phyloP scores from a whole-genome alignment of 208 protist species.

The Wallacemonas sp. region DNA sequence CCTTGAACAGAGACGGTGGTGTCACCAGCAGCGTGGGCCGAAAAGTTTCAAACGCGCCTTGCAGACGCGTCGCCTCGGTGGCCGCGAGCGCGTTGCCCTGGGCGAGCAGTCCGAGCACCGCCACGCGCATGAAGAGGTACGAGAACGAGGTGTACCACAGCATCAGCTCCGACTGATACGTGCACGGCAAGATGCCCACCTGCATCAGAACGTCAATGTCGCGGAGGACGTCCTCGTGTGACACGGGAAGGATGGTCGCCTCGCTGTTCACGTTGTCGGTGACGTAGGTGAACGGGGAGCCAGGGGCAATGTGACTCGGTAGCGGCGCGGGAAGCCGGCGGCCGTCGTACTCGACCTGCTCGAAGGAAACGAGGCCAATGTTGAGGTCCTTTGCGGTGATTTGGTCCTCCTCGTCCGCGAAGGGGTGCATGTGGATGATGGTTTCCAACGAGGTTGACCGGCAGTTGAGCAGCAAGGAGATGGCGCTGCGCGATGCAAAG shows the following conservation, averaged over 20 bases:
- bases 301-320: constrained; percentile 1
- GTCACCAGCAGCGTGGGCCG: constrained; percentile 77
- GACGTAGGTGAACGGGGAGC: constrained; percentile 61
- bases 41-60: constrained; percentile 60
- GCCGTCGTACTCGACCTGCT: constrained; percentile 65
- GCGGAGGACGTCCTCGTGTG: constrained; percentile 68
- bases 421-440: constrained; percentile 67
- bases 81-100: constrained; percentile 73
- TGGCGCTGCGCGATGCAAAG: constrained; percentile 56
- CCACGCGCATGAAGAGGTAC: constrained; percentile 73
- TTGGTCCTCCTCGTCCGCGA: constrained; percentile 55
- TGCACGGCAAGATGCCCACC: constrained; percentile 62
- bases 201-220: constrained; percentile 62
- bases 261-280: constrained; percentile 62
- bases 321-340: constrained; percentile 30
- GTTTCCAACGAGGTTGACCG: constrained; percentile 77
- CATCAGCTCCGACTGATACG: constrained; percentile 59
- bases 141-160: constrained; percentile 81
- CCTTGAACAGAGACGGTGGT: constrained; percentile 68
- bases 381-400: constrained; percentile 75
- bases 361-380: constrained; percentile 71
- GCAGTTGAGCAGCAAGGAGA: constrained; percentile 71
- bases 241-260: constrained; percentile 40
- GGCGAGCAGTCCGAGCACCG: constrained; percentile 65
- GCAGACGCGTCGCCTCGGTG: constrained; percentile 43